phyloP scores from a whole-genome alignment of 768 basidiomycete species.

The Suillus ampliporus region DNA sequence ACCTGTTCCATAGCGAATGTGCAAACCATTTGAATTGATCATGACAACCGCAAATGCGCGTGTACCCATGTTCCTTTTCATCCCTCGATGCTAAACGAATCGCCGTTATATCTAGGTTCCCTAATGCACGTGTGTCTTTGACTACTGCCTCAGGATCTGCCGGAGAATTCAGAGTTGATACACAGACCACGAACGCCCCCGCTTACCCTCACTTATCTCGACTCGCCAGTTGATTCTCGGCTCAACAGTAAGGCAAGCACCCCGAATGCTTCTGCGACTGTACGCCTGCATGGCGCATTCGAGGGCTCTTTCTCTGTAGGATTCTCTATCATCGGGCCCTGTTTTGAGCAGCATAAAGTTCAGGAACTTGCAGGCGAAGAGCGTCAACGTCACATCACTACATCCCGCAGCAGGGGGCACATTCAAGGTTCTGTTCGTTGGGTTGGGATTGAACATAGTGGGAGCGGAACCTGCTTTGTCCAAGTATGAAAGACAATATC shows the following conservation, averaged over 20 bases:
- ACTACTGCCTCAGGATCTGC: constrained; percentile 17
- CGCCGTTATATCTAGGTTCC: constrained; percentile 15
- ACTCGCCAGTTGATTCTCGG: constrained; percentile 40
- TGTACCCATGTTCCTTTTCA: neutral
- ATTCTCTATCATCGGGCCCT: constrained; percentile 24
- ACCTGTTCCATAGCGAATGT: constrained; percentile 20
- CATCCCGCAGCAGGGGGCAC: neutral
- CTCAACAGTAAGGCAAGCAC: constrained; percentile 38
- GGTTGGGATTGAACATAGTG: neutral
- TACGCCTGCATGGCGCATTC: constrained; percentile 41
- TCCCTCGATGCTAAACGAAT: neutral
- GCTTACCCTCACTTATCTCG: constrained; percentile 35
- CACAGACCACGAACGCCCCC: constrained; percentile 41
- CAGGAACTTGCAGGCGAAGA: constrained; percentile 7
- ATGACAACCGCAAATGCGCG: neutral
- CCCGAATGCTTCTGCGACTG: constrained; percentile 40
- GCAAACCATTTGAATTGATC: neutral
- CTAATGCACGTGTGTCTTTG: constrained; percentile 23
- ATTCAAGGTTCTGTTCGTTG: constrained; percentile 12
- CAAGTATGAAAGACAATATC: constrained; percentile 5
- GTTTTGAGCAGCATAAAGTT: constrained; percentile 4
- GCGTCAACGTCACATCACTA: constrained; percentile 3
- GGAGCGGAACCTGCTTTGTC: neutral
- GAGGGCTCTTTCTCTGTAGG: constrained; percentile 43
- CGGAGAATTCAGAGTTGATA: constrained; percentile 39